phyloP scores from a whole-genome alignment of 139 green algal genomes.

The Tetradesmus obliquus region DNA sequence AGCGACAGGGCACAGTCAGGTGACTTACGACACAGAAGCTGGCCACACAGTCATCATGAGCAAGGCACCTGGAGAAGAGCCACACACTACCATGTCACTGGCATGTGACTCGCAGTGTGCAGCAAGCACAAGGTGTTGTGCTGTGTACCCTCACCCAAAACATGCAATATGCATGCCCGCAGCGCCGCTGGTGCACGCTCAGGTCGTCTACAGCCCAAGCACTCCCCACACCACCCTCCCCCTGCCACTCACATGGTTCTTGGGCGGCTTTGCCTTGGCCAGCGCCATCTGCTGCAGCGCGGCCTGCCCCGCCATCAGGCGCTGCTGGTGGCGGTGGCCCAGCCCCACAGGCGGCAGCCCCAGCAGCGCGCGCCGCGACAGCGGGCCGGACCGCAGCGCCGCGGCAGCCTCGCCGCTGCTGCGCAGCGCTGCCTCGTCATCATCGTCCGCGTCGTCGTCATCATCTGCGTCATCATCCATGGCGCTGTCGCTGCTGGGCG shows the following conservation, averaged over 20 bases:
- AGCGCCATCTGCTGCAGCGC: not conserved
- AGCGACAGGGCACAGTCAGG: not conserved
- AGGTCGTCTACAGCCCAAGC: not conserved
- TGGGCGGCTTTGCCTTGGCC: not conserved
- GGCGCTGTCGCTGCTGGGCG: not conserved
- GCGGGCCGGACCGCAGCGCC: not conserved
- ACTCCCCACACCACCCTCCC: not conserved
- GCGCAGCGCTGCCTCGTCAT: slow-evolving; percentile 1
- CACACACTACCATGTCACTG: too few relatives aligned
- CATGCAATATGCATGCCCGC: not conserved
- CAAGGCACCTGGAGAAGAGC: too few relatives aligned
- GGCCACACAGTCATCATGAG: too few relatives aligned
- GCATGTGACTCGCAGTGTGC: not conserved
- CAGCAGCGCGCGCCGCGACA: slow-evolving; percentile 14
- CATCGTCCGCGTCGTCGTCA: not conserved
- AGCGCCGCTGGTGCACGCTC: not conserved
- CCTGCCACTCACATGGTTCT: slow-evolving; percentile 15
- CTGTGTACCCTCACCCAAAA: not conserved
- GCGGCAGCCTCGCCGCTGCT: not conserved
- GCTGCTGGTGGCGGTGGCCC: not conserved
- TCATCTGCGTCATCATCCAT: not conserved
- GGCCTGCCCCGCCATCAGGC: not conserved
- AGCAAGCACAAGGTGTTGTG: not conserved
- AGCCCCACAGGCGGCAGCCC: slow-evolving; percentile 32
- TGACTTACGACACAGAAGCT: too few relatives aligned